Percentiles rank a stretch among this genome's conserved stretches.
phyloP scores from a whole-genome alignment of 2,329 filamentous ascomycete species.

The Talaromyces marneffei region DNA sequence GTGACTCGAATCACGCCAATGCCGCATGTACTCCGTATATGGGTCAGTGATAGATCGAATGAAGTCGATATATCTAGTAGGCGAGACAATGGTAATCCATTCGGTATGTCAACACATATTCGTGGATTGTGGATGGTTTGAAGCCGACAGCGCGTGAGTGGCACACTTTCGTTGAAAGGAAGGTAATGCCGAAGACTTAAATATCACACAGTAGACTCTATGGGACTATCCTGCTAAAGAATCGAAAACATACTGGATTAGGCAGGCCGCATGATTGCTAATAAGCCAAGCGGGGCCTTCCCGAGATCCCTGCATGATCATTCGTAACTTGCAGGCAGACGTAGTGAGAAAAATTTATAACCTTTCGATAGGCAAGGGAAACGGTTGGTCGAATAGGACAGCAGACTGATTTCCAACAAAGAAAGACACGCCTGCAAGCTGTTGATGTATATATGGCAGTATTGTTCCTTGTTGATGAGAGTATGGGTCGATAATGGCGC shows the following conservation, averaged over 20 bases:
- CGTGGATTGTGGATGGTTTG: not conserved
- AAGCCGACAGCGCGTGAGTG: not conserved
- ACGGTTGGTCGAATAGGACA: not conserved
- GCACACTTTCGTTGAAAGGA: not conserved
- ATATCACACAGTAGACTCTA: not conserved
- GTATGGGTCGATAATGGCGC: not conserved
- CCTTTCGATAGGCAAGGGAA: not conserved
- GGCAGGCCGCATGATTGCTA: conserved; percentile 4
- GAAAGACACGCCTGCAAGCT: not conserved
- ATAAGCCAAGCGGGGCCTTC: conserved; percentile 6
- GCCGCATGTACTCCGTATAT: not conserved
- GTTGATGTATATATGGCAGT: not conserved
- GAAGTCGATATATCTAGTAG: not conserved
- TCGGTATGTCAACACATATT: not conserved
- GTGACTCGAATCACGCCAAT: not conserved
- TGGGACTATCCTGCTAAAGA: not conserved
- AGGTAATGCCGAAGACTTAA: not conserved
- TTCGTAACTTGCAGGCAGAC: not conserved
- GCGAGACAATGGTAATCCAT: not conserved
- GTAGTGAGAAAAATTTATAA: not conserved
- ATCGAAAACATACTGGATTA: not conserved
- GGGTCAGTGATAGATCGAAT: too few relatives aligned
- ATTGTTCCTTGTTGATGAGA: not conserved
- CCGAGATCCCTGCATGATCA: not conserved
- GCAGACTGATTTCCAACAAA: not conserved